phyloP scores from a whole-genome alignment of 352 stramenopile species.

The Blastocystis sp. region DNA sequence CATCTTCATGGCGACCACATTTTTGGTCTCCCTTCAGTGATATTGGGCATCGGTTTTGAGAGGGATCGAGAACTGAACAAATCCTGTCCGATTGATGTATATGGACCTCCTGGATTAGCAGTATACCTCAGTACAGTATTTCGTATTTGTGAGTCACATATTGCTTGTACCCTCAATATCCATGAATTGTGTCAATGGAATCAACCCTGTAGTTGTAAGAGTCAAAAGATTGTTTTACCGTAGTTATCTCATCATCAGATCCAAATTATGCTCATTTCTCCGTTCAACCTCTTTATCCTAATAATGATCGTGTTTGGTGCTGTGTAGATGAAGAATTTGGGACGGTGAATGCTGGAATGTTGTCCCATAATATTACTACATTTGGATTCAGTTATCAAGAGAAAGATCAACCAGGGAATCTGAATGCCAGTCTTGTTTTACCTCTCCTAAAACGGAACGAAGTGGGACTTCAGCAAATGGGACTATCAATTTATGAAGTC shows the following conservation, averaged over 20 bases:
- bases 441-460: constrained; percentile 25
- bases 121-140: constrained; percentile 26
- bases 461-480: background rate
- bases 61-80: background rate
- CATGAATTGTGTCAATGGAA: background rate
- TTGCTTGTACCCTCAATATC: background rate
- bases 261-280: background rate
- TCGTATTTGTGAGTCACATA: background rate
- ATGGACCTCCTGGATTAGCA: constrained; percentile 12
- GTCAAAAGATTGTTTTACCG: background rate
- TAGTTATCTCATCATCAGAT: background rate
- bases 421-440: background rate
- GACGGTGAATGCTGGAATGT: background rate
- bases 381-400: constrained; percentile 44
- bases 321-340: constrained; percentile 37
- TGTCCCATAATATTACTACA: constrained; percentile 32
- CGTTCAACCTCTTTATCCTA: background rate
- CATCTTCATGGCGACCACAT: constrained; percentile 54
- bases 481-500: constrained; percentile 7
- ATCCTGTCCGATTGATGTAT: background rate
- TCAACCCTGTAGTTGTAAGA: constrained; percentile 2
- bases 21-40: constrained; percentile 40
- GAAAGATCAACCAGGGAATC: background rate
- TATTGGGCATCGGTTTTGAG: constrained; percentile 41
- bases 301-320: background rate